Conservation (phyloP, 148 eudicot genomes). For the Suaeda aralocaspica region DNA sequence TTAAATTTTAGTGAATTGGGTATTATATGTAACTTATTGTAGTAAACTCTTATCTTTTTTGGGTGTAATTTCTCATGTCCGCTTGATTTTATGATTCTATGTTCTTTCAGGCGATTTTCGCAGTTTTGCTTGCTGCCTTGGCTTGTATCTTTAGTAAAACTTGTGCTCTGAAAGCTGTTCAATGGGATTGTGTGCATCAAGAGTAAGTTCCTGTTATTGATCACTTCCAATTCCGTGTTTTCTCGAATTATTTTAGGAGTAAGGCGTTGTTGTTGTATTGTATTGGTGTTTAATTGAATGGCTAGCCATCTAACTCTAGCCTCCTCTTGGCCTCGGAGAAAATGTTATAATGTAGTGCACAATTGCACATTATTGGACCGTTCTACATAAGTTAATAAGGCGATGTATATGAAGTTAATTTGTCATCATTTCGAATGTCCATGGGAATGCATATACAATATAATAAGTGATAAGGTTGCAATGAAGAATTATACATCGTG, state of each 20-base stretch:
- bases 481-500: background rate
- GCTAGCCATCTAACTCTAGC: too few relatives aligned
- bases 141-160: background rate
- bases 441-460: background rate
- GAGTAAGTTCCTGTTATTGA: constrained; percentile 19
- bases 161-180: constrained; percentile 9
- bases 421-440: background rate
- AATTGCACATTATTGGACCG: background rate
- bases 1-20: background rate
- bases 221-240: background rate
- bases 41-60: background rate
- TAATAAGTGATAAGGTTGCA: background rate
- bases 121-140: background rate
- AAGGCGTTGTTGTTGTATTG: too few relatives aligned
- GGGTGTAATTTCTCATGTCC: background rate
- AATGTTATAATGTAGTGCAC: background rate
- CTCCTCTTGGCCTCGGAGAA: background rate
- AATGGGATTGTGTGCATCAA: constrained; percentile 30
- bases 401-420: background rate
- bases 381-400: background rate
- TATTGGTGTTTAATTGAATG: too few relatives aligned
- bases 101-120: constrained; percentile 23
- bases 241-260: too few relatives aligned
- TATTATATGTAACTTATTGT: background rate
- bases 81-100: background rate